These are phyloP conservation scores for Brachypodium distachyon DNA, from an alignment of 202 grass and related monocot genomes.

Conservation along the genomic window DNA sequence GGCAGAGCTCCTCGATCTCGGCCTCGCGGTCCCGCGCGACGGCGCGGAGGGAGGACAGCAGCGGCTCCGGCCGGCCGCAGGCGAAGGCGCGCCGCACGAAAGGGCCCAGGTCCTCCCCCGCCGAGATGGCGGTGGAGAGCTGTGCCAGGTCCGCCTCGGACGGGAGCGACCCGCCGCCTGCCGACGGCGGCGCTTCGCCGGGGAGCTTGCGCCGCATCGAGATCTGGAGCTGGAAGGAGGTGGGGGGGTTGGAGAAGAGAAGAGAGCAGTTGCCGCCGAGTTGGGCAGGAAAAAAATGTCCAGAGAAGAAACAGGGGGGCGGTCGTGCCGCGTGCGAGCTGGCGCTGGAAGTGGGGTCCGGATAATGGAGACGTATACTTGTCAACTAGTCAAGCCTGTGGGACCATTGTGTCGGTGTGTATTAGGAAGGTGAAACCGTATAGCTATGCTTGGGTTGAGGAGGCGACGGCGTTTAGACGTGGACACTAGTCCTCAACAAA, in stretches of 20 bases:
- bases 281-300: background rate
- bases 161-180: background rate
- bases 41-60: slow-evolving; percentile 53
- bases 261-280: slow-evolving; percentile 28
- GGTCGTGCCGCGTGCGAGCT: slow-evolving; percentile 9
- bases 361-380: too few relatives aligned
- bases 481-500: too few relatives aligned
- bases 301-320: slow-evolving; percentile 3
- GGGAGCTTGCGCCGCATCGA: slow-evolving; percentile 44
- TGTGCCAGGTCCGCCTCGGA: slow-evolving; percentile 38
- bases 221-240: slow-evolving; percentile 29
- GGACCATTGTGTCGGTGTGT: background rate
- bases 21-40: slow-evolving; percentile 67
- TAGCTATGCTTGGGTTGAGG: too few relatives aligned
- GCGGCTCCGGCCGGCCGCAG: slow-evolving; percentile 61
- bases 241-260: background rate
- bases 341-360: slow-evolving; percentile 16
- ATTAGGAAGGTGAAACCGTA: background rate
- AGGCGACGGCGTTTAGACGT: background rate
- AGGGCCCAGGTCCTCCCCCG: slow-evolving; percentile 74
- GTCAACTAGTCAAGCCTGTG: background rate
- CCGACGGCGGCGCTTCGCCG: slow-evolving; percentile 23
- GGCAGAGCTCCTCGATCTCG: slow-evolving; percentile 94
- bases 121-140: slow-evolving; percentile 61
- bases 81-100: slow-evolving; percentile 75